phyloP scores from a whole-genome alignment of 495 filamentous ascomycete species.

The Daldinia concentrica region DNA sequence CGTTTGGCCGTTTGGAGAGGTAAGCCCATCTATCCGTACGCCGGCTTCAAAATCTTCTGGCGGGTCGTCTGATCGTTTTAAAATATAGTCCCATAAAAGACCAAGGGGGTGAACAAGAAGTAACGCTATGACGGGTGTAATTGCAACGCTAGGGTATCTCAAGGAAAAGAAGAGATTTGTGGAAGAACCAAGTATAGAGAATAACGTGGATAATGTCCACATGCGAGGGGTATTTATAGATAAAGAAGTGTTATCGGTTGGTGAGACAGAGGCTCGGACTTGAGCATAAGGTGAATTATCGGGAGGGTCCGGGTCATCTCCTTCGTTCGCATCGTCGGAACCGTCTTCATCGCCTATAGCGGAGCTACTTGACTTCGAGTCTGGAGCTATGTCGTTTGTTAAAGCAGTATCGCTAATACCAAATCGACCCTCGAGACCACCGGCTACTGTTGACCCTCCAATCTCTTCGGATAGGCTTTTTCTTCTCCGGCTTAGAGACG shows the following conservation, averaged over 20 bases:
- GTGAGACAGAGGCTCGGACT: conserved; percentile 79
- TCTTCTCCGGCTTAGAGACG: conserved; percentile 39
- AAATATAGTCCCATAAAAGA: conserved; percentile 74
- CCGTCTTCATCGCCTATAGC: conserved; percentile 40
- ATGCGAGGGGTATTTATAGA: conserved; percentile 90
- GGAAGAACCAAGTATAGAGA: conserved; percentile 80
- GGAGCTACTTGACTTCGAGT: conserved; percentile 38
- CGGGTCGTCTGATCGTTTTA: conserved; percentile 71
- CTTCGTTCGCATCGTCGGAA: conserved; percentile 39
- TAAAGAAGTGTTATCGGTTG: conserved; percentile 73
- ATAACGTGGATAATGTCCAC: conserved; percentile 81
- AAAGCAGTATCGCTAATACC: conserved; percentile 54
- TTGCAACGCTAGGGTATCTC: conserved; percentile 85
- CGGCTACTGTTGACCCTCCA: conserved; percentile 52
- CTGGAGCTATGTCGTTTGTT: conserved; percentile 46
- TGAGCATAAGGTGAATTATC: conserved; percentile 75
- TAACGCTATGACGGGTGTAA: conserved; percentile 84
- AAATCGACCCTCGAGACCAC: conserved; percentile 58
- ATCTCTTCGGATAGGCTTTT: conserved; percentile 52
- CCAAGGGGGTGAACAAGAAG: conserved; percentile 84
- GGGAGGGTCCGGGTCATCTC: conserved; percentile 57
- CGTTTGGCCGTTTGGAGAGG: conserved; percentile 23
- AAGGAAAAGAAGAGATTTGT: conserved; percentile 87
- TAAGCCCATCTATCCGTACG: conserved; percentile 38
- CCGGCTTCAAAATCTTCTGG: conserved; percentile 68